Base-by-base conservation (phyloP, 176 grass and related monocot genomes). In the Leersia perrieri region DNA sequence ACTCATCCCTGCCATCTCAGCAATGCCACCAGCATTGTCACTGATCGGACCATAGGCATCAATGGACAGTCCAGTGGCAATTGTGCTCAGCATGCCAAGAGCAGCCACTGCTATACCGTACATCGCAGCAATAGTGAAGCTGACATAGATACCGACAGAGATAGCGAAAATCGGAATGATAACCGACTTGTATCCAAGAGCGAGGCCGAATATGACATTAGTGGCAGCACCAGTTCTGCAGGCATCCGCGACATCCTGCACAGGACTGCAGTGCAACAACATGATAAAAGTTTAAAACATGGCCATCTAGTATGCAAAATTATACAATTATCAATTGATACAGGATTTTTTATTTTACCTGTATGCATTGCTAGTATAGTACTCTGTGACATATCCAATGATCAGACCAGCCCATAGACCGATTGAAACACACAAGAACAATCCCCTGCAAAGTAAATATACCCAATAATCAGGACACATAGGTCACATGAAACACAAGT, bases 331-430 rank as follows among this genome's bases (percentile, higher is more conserved):
- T 5, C 1, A 79, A 36, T 9, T 31, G 31, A 36, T 31, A 32
- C 5, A 20, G 22, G 7, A 9, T 25, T 62, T 62, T 49, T 25
- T 62, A 49, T 49, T 33, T 57, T 51, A 57, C 88, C 83, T 83
- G 81, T 87, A 87, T 47, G 89, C 89, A 14, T 91, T 87, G 76
- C 89, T 91, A 16, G 89, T 91, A 13, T 84, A 91, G 74, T 91
- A 87, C 61, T 91, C 85, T 26, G 85, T 91, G 15, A 84, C 85
- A 57, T 76, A 91, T 49, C 89, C 84, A 13, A 91, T 91, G 41
- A 87, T 74, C 70, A 91, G 61, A n/a, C 89, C 85, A 44, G 89
- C 89, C 85, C 89, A 87, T 66, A 91, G 73, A 22, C 89, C 85
- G 40, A 87, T 87, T 2, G 89, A 71, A 75, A 87, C 89, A 77